Conservation (phyloP, 768 basidiomycete genomes). For the Tylopilus felleus region DNA sequence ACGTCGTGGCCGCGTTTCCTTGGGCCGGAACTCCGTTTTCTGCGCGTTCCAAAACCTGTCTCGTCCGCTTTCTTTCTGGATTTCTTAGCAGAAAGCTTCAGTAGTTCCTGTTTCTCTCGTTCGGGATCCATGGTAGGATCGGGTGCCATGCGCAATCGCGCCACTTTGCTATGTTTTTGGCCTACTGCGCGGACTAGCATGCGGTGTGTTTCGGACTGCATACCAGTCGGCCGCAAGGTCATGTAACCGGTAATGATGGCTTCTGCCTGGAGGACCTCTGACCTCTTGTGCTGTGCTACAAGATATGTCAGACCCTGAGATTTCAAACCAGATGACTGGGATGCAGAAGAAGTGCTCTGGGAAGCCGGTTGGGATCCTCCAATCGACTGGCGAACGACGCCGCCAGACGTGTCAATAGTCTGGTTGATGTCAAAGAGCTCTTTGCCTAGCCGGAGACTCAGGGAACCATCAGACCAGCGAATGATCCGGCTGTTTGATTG, state of each 20-base stretch:
- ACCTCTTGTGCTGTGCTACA: slow-evolving; percentile 84
- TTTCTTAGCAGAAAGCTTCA: slow-evolving; percentile 62
- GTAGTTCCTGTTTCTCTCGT: slow-evolving; percentile 64
- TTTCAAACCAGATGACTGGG: slow-evolving; percentile 39
- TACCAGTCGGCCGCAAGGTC: slow-evolving; percentile 80
- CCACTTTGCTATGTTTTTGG: slow-evolving; percentile 79
- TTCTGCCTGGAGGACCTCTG: slow-evolving; percentile 84
- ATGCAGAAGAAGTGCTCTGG: slow-evolving; percentile 39
- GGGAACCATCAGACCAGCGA: slow-evolving; percentile 92
- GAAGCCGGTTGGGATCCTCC: slow-evolving; percentile 42
- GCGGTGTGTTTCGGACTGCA: slow-evolving; percentile 87
- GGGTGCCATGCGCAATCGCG: slow-evolving; percentile 75
- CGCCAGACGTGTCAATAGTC: slow-evolving; percentile 73
- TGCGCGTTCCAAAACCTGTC: slow-evolving; percentile 45
- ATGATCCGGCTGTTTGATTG: slow-evolving; percentile 91
- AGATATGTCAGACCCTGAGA: slow-evolving; percentile 83
- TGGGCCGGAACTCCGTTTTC: slow-evolving; percentile 43
- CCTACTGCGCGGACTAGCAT: slow-evolving; percentile 85
- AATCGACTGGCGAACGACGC: slow-evolving; percentile 55
- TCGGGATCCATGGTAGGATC: slow-evolving; percentile 76
- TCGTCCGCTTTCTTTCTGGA: slow-evolving; percentile 56
- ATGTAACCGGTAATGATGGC: slow-evolving; percentile 80
- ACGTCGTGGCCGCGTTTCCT: slow-evolving; percentile 46
- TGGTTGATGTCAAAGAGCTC: slow-evolving; percentile 91
- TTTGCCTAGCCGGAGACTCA: slow-evolving; percentile 88